A percentile compares a stretch with the other conserved stretches of the same genome.
Conservation (phyloP, 306 rosid genomes). For the Cyamopsis tetragonoloba region DNA sequence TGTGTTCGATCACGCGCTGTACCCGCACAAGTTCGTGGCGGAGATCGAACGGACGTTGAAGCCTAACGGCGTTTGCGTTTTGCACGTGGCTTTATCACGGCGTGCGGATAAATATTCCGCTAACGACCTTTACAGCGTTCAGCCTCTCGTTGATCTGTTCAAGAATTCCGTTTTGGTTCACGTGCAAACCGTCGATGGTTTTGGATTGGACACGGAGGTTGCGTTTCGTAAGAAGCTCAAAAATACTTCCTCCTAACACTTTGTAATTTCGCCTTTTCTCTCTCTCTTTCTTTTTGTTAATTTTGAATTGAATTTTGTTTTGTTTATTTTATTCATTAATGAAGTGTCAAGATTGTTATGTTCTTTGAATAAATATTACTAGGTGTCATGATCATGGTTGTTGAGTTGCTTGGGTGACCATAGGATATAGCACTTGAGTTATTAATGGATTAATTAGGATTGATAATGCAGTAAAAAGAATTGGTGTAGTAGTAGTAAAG, state of each 20-base stretch:
- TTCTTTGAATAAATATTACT: not conserved
- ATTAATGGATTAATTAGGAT: not conserved
- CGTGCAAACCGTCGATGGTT: conserved; percentile 61
- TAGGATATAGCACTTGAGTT: not conserved
- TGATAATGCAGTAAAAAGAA: too few relatives aligned
- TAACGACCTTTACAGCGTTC: conserved; percentile 67
- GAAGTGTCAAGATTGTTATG: not conserved
- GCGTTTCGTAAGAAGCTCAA: conserved; percentile 45
- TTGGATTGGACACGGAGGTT: conserved; percentile 84
- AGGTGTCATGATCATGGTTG: conserved; percentile 1
- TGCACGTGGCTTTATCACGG: conserved; percentile 63
- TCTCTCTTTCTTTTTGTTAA: not conserved
- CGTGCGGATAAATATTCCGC: conserved; percentile 88
- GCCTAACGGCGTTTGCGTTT: conserved; percentile 64
- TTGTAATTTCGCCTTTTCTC: not conserved
- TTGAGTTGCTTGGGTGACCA: conserved; percentile 13
- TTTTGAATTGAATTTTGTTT: not conserved
- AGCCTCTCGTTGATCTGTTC: conserved; percentile 59
- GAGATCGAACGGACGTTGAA: conserved; percentile 92
- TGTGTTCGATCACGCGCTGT: conserved; percentile 94
- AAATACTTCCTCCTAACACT: not conserved
- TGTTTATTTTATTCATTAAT: not conserved
- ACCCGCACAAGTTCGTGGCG: conserved; percentile 59
- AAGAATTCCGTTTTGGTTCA: conserved; percentile 47
- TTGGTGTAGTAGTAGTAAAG: too few relatives aligned